phyloP scores from a whole-genome alignment of 257 asterid species.

The Rauvolfia tetraphylla region DNA sequence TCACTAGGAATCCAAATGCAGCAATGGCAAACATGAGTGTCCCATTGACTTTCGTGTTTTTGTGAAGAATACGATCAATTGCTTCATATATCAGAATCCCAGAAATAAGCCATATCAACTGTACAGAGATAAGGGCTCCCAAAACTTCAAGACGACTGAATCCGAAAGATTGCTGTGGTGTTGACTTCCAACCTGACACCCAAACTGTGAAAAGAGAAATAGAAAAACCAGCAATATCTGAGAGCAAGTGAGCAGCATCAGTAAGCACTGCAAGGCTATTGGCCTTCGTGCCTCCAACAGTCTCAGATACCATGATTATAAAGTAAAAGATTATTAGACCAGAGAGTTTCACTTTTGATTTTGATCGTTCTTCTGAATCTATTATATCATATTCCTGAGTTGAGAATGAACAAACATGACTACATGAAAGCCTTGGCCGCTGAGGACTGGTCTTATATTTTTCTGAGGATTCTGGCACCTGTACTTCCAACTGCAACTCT shows the following conservation, averaged over 20 bases:
- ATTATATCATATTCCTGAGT: conserved; percentile 30
- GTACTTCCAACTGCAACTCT: conserved; percentile 27
- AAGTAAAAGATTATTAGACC: conserved; percentile 55
- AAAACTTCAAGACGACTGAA: conserved; percentile 69
- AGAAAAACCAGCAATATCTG: conserved; percentile 62
- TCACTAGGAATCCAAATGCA: conserved; percentile 72
- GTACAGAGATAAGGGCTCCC: conserved; percentile 74
- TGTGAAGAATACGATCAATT: conserved; percentile 40
- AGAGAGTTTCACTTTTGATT: conserved; percentile 48
- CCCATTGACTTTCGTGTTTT: conserved; percentile 47
- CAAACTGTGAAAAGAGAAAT: conserved; percentile 65
- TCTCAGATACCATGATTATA: conserved; percentile 57
- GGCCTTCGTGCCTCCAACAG: conserved; percentile 67
- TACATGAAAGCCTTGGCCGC: conserved; percentile 39
- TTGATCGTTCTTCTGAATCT: conserved; percentile 54
- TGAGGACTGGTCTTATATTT: conserved; percentile 21
- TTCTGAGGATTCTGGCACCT: conserved; percentile 17
- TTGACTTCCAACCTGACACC: conserved; percentile 68
- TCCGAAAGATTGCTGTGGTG: conserved; percentile 66
- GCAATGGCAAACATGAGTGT: conserved; percentile 65
- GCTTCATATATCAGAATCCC: conserved; percentile 61
- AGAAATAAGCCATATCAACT: conserved; percentile 70
- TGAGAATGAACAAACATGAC: conserved; percentile 60
- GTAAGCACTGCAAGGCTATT: conserved; percentile 78
- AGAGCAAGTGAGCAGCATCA: conserved; percentile 72